phyloP scores from a whole-genome alignment of 768 basidiomycete species.

The Lentinus brumalis region DNA sequence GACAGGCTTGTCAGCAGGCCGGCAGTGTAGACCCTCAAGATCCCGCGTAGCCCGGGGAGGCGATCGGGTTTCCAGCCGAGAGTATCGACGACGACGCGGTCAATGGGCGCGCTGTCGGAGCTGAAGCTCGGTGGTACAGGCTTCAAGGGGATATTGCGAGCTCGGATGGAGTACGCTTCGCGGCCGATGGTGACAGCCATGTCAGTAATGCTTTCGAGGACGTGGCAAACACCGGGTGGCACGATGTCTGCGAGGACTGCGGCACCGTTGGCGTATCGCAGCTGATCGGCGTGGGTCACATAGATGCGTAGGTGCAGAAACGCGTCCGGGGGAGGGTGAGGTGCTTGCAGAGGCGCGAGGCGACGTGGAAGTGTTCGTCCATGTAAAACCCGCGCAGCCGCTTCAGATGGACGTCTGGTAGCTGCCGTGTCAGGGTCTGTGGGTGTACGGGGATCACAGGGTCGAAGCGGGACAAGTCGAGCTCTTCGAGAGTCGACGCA shows the following conservation, averaged over 20 bases:
- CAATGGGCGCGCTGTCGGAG: not conserved
- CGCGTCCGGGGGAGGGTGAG: too few relatives aligned
- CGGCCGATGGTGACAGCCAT: not conserved
- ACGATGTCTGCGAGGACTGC: not conserved
- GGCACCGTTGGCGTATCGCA: not conserved
- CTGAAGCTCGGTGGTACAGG: too few relatives aligned
- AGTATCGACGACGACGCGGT: not conserved
- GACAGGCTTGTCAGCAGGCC: not conserved
- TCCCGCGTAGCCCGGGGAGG: not conserved
- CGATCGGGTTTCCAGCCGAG: not conserved
- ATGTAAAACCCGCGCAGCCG: too few relatives aligned
- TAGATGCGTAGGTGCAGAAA: not conserved
- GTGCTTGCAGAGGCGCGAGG: too few relatives aligned
- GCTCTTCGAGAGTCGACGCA: not conserved
- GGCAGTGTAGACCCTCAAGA: not conserved
- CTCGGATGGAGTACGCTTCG: not conserved
- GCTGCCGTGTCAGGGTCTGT: not conserved
- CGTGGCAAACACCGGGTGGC: not conserved
- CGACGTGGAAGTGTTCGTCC: too few relatives aligned
- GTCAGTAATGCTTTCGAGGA: not conserved
- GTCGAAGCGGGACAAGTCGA: not conserved
- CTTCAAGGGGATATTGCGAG: not conserved
- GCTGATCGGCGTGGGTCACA: not conserved
- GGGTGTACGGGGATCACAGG: not conserved
- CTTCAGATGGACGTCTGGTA: too few relatives aligned